Percentiles rank a stretch among this genome's conserved stretches.
These are phyloP conservation scores for slime mould (Dictyostelium discoideum) DNA, from an alignment of 78 protist genomes.

Conservation along the genomic window DNA sequence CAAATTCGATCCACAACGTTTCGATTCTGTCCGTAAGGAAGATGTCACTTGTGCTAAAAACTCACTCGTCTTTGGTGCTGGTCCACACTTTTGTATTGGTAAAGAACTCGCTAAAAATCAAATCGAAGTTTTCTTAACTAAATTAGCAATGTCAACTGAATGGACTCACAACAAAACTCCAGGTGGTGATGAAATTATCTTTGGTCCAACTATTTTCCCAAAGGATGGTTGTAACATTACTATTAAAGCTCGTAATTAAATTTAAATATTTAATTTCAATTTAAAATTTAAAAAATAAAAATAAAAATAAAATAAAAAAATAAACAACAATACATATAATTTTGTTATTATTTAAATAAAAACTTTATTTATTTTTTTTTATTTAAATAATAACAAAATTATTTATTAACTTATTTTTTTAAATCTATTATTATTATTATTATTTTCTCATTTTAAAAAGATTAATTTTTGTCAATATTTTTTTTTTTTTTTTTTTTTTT, in stretches of 20 bases:
- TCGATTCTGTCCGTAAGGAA: slow-evolving; percentile 67
- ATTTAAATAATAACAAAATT: too few relatives aligned
- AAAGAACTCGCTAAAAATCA: slow-evolving; percentile 84
- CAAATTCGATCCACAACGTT: slow-evolving; percentile 87
- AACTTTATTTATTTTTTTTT: too few relatives aligned
- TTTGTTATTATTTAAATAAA: neutral
- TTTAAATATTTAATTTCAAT: neutral
- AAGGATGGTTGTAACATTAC: slow-evolving; percentile 71
- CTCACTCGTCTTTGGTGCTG: slow-evolving; percentile 52
- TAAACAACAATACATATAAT: neutral
- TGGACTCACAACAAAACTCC: slow-evolving; percentile 65
- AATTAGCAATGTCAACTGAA: slow-evolving; percentile 48
- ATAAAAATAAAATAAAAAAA: neutral
- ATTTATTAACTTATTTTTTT: too few relatives aligned
- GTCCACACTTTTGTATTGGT: slow-evolving; percentile 87
- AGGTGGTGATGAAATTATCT: slow-evolving; percentile 85
- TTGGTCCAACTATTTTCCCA: slow-evolving; percentile 85
- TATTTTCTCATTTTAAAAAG: too few relatives aligned
- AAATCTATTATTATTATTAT: too few relatives aligned
- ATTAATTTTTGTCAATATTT: too few relatives aligned
- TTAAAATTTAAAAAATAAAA: neutral
- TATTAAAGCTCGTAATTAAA: neutral
- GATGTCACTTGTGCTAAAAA: slow-evolving; percentile 70
- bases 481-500: too few relatives aligned
- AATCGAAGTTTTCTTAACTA: slow-evolving; percentile 73